Evolutionary conservation across 441 rosid genomes (phyloP).

Genomic region (Arabidopsis lyrata): DNA sequence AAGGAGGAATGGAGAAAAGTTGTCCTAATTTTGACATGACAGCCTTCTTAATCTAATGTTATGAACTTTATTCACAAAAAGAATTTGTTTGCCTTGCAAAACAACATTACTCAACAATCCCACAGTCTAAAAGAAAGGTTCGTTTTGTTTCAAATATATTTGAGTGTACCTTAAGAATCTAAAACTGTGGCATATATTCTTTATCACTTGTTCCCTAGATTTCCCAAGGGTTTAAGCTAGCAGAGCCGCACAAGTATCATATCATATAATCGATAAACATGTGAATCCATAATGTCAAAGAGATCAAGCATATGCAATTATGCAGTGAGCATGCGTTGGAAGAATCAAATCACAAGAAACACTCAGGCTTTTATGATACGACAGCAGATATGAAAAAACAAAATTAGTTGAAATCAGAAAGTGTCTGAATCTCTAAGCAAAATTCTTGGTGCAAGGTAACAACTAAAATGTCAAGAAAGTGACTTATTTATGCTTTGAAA

Average conservation of each 20-base stretch:
- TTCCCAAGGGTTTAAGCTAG: conserved; percentile 23
- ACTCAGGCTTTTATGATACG: conserved; percentile 11
- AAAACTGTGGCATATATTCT: conserved; percentile 34
- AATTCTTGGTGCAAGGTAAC: conserved; percentile 1
- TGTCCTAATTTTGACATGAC: conserved; percentile 83
- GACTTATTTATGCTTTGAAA: conserved; percentile 1
- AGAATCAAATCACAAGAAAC: conserved; percentile 20
- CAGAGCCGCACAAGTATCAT: conserved; percentile 34
- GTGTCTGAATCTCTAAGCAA: conserved; percentile 4
- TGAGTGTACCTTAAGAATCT: conserved; percentile 24
- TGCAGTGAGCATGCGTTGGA: conserved; percentile 9
- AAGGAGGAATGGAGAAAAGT: conserved; percentile 59
- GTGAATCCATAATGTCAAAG: conserved; percentile 34
- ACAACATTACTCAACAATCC: conserved; percentile 21
- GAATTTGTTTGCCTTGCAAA: neutral
- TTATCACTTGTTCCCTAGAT: conserved; percentile 29
- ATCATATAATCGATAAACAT: neutral
- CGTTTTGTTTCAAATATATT: conserved; percentile 28
- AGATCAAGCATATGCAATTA: conserved; percentile 10
- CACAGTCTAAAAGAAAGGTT: conserved; percentile 38
- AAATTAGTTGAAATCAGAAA: conserved; percentile 3
- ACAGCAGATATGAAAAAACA: neutral
- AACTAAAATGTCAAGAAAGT: conserved; percentile 18
- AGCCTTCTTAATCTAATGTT: conserved; percentile 65
- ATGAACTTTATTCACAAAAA: conserved; percentile 28